phyloP scores from a whole-genome alignment of 2,329 filamentous ascomycete species.

The Apiospora aurea region DNA sequence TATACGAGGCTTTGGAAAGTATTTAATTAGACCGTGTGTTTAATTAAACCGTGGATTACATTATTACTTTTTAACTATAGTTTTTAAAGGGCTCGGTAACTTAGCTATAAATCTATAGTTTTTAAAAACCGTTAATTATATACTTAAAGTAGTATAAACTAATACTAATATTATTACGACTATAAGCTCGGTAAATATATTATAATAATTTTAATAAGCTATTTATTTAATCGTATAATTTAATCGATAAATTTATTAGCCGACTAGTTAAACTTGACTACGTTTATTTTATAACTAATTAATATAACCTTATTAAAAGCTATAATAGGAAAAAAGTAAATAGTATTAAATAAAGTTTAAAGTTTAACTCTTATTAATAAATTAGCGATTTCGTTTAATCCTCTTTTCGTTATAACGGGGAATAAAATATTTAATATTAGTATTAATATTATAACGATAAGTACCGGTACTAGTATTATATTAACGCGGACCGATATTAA shows the following conservation, averaged over 20 bases:
- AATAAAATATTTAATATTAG: not conserved
- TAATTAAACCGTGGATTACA: no score
- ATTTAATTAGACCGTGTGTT: no score
- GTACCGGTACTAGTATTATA: not conserved
- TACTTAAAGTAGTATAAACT: not conserved
- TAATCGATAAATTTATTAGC: not conserved
- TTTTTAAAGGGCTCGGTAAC: not conserved
- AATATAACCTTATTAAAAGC: not conserved
- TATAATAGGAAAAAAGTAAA: not conserved
- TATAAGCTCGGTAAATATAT: not conserved
- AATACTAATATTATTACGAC: not conserved
- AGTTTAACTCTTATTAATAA: not conserved
- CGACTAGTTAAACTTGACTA: not conserved
- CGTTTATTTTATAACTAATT: not conserved
- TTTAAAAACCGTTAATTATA: conserved; percentile 5
- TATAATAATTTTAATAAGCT: not conserved
- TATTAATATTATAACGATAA: not conserved
- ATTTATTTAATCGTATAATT: not conserved
- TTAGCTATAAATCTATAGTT: not conserved
- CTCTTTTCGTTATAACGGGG: not conserved
- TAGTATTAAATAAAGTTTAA: not conserved
- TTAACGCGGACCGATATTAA: conserved; percentile 2
- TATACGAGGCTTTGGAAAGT: no score
- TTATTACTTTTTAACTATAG: not conserved
- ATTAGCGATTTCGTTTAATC: not conserved